These are phyloP conservation scores for Bruguiera gymnorhiza DNA, from an alignment of 345 rosid species.

Conservation along the genomic window DNA sequence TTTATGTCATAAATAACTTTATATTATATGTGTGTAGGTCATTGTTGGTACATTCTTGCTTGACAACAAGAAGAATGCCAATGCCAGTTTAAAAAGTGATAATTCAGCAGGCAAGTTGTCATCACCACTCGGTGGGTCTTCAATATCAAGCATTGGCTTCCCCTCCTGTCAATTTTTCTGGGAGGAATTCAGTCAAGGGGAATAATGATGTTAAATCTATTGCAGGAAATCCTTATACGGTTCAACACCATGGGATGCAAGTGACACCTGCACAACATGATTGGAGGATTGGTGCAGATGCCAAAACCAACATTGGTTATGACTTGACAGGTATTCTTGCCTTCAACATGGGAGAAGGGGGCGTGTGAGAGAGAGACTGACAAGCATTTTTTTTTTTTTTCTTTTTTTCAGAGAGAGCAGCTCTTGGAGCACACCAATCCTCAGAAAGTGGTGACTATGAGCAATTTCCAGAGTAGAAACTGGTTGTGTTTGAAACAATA, in stretches of 20 bases:
- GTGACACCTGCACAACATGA: slow-evolving; percentile 39
- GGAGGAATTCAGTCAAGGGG: slow-evolving; percentile 38
- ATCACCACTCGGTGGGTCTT: slow-evolving; percentile 48
- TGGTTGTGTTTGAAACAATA: slow-evolving; percentile 3
- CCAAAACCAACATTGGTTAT: slow-evolving; percentile 34
- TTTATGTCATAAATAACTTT: neutral
- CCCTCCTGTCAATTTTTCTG: slow-evolving; percentile 45
- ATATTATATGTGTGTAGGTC: slow-evolving; percentile 39
- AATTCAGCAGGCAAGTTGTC: slow-evolving; percentile 47
- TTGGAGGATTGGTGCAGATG: slow-evolving; percentile 48
- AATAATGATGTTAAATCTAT: slow-evolving; percentile 32
- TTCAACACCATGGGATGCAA: slow-evolving; percentile 49
- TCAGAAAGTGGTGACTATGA: slow-evolving; percentile 65
- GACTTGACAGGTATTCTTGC: slow-evolving; percentile 51
- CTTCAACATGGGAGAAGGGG: neutral
- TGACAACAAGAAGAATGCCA: slow-evolving; percentile 41
- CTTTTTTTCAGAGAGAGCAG: slow-evolving; percentile 12
- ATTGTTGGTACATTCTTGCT: slow-evolving; percentile 63
- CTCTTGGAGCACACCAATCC: slow-evolving; percentile 43
- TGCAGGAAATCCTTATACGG: slow-evolving; percentile 50
- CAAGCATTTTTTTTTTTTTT: slow-evolving; percentile 19
- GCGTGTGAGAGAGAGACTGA: slow-evolving; percentile 7
- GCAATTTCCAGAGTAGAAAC: slow-evolving; percentile 40
- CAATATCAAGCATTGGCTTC: slow-evolving; percentile 41
- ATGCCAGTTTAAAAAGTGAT: slow-evolving; percentile 44